Percentiles rank a stretch among this genome's conserved stretches.
Conservation (phyloP, 1,284 basidiomycete genomes). For the Ceraceosorus bombacis region DNA sequence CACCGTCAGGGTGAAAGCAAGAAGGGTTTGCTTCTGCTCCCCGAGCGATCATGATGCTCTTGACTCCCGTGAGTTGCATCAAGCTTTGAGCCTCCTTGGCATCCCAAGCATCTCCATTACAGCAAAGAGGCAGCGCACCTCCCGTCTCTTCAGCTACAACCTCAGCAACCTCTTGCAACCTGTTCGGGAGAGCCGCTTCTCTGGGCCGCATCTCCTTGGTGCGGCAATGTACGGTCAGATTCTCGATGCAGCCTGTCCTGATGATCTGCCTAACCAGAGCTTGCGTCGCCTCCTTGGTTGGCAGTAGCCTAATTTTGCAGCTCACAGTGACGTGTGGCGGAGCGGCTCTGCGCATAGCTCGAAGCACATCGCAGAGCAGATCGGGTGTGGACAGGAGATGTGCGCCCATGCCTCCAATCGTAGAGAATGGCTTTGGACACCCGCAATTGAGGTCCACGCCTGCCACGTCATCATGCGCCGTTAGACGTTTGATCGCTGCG, state of each 20-base stretch:
- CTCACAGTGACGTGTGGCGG: slow-evolving; percentile 53
- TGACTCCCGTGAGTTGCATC: slow-evolving; percentile 61
- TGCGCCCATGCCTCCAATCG: slow-evolving; percentile 91
- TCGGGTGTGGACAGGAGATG: slow-evolving; percentile 86
- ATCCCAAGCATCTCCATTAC: slow-evolving; percentile 86
- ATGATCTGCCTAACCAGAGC: slow-evolving; percentile 78
- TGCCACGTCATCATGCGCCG: slow-evolving; percentile 68
- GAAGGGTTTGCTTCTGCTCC: slow-evolving; percentile 87
- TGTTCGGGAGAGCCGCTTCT: slow-evolving; percentile 69
- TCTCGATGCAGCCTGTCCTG: slow-evolving; percentile 70
- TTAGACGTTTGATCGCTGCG: slow-evolving; percentile 76
- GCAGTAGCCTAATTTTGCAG: slow-evolving; percentile 78
- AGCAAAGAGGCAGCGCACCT: slow-evolving; percentile 68
- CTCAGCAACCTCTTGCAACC: slow-evolving; percentile 75
- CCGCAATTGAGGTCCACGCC: slow-evolving; percentile 91
- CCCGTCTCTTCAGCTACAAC: slow-evolving; percentile 57
- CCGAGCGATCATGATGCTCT: slow-evolving; percentile 90
- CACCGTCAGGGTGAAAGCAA: slow-evolving; percentile 60
- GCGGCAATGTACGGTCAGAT: slow-evolving; percentile 88
- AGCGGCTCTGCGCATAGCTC: slow-evolving; percentile 48
- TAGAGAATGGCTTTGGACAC: slow-evolving; percentile 85
- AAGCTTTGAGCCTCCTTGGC: slow-evolving; percentile 71
- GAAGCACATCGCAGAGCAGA: slow-evolving; percentile 64
- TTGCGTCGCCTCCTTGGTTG: slow-evolving; percentile 76
- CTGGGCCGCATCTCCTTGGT: slow-evolving; percentile 84